These are phyloP conservation scores for Prunus salicina DNA, from an alignment of 306 rosid species.

Conservation along the genomic window DNA sequence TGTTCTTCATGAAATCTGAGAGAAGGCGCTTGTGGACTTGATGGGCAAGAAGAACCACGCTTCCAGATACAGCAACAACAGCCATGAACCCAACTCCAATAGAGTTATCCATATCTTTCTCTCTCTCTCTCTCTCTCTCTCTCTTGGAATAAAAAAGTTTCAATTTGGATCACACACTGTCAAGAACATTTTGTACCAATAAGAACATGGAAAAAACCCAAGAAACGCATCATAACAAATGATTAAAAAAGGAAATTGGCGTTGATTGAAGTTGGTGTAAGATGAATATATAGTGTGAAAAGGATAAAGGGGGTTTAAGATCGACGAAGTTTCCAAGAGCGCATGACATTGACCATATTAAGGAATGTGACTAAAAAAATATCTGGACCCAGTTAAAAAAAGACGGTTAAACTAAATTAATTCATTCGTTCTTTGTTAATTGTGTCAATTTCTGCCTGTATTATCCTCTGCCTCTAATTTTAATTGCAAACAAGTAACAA, in stretches of 20 bases:
- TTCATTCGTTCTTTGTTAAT: not conserved
- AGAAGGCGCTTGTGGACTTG: constrained; percentile 70
- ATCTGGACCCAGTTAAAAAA: not conserved
- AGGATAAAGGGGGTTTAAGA: not conserved
- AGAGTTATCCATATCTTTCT: constrained; percentile 45
- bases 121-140: not conserved
- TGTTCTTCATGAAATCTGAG: constrained; percentile 66
- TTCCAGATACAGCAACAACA: constrained; percentile 73
- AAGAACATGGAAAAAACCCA: constrained; percentile 5
- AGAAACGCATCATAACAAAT: not conserved
- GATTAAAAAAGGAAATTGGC: not conserved
- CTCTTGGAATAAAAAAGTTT: not conserved
- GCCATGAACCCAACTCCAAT: constrained; percentile 67
- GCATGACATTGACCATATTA: not conserved
- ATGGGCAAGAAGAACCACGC: constrained; percentile 61
- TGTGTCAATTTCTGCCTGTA: not conserved
- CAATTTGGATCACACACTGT: constrained; percentile 2
- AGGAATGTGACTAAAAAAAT: not conserved
- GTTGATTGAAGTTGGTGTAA: not conserved
- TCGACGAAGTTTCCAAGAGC: constrained; percentile 3
- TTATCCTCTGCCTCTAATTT: constrained; percentile 11
- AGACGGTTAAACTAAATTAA: not conserved
- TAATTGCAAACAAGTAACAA: not conserved
- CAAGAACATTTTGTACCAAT: constrained; percentile 7
- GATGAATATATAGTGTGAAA: not conserved